phyloP scores from a whole-genome alignment of 306 rosid genomes.

The Castanopsis chinensis region DNA sequence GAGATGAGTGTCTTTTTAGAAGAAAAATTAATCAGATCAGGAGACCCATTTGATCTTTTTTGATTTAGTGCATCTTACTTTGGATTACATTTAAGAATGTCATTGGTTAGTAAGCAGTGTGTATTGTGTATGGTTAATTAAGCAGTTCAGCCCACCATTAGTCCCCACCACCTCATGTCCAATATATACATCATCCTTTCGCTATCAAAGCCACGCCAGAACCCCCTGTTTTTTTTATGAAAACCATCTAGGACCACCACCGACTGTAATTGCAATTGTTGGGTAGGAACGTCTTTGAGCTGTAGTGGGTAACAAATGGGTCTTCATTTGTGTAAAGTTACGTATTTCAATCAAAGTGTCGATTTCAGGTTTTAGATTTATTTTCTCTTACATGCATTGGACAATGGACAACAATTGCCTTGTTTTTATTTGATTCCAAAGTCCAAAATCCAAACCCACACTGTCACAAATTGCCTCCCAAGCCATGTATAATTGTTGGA shows the following conservation, averaged over 20 bases:
- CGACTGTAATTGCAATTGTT: not conserved
- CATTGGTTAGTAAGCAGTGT: not conserved
- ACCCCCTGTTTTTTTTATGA: not conserved
- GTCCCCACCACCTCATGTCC: not conserved
- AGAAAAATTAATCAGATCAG: too few species aligned
- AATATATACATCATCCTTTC: conserved; percentile 1
- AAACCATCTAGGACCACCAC: not conserved
- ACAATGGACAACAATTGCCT: not conserved
- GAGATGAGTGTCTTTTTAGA: too few species aligned
- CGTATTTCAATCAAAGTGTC: not conserved
- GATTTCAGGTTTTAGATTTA: not conserved
- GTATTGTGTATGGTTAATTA: not conserved
- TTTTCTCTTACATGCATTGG: not conserved
- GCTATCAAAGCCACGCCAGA: conserved; percentile 19
- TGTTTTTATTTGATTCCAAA: not conserved
- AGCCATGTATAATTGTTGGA: not conserved
- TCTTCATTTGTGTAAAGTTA: conserved; percentile 22
- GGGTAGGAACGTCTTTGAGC: not conserved
- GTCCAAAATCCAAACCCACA: not conserved
- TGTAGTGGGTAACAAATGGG: conserved; percentile 21
- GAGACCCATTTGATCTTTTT: not conserved
- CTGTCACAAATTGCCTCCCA: not conserved
- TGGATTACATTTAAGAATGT: not conserved
- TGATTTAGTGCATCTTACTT: conserved; percentile 11
- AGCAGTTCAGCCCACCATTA: not conserved